These are phyloP conservation scores for Apocynum venetum DNA, from an alignment of 257 asterid species.

Conservation along the genomic window DNA sequence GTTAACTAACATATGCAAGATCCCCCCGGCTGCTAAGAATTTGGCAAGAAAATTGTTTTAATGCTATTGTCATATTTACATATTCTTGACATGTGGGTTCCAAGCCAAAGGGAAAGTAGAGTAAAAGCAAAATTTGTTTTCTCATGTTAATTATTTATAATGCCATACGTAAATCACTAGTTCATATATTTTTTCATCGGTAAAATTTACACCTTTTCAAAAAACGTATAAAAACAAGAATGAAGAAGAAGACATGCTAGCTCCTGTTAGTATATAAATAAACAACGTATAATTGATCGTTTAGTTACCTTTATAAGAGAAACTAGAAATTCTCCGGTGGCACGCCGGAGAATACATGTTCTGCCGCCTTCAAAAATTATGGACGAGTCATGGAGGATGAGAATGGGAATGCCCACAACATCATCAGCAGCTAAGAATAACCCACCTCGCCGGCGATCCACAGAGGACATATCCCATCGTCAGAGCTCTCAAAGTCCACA, in stretches of 20 bases:
- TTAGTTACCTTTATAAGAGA: too few relatives aligned
- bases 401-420: constrained; percentile 51
- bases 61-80: too few relatives aligned
- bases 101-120: too few relatives aligned
- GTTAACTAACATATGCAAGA: too few relatives aligned
- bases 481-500: constrained; percentile 11
- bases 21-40: too few relatives aligned
- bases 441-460: constrained; percentile 43
- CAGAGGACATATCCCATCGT: constrained; percentile 33
- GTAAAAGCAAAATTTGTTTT: too few relatives aligned
- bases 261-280: background rate
- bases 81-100: too few relatives aligned
- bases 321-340: background rate
- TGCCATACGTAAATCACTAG: too few relatives aligned
- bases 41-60: too few relatives aligned
- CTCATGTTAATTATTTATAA: too few relatives aligned
- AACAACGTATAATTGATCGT: background rate
- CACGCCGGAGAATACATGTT: background rate
- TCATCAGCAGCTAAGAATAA: constrained; percentile 11
- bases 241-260: background rate
- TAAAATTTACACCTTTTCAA: too few relatives aligned
- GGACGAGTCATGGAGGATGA: constrained; percentile 71
- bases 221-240: background rate
- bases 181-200: too few relatives aligned
- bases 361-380: constrained; percentile 13